Percentiles rank a stretch among this genome's conserved stretches.
Conservation (phyloP, 805 yeast genomes). For the Monosporozyma aerobia region DNA sequence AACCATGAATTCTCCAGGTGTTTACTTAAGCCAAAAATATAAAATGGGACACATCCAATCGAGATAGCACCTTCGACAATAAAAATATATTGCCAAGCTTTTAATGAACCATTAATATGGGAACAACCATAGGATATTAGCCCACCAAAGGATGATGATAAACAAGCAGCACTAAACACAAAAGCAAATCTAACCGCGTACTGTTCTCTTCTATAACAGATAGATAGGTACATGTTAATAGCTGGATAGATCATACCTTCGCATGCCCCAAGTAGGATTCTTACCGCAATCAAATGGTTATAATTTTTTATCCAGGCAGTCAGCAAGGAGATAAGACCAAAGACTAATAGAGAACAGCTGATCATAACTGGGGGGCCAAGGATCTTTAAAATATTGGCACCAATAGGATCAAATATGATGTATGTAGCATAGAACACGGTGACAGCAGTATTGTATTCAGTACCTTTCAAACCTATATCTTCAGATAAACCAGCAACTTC, state of each 20-base stretch:
- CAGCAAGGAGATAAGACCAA: conserved; percentile 36
- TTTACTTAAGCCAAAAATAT: conserved; percentile 34
- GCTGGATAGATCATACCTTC: conserved; percentile 47
- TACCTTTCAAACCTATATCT: conserved; percentile 32
- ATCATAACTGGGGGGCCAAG: conserved; percentile 32
- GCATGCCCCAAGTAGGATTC: conserved; percentile 43
- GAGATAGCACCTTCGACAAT: conserved; percentile 43
- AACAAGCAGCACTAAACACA: conserved; percentile 43
- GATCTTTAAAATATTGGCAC: conserved; percentile 31
- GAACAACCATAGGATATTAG: conserved; percentile 40
- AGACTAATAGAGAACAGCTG: conserved; percentile 26
- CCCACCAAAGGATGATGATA: conserved; percentile 53
- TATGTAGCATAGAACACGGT: conserved; percentile 42
- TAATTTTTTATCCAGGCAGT: conserved; percentile 36
- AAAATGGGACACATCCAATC: conserved; percentile 30
- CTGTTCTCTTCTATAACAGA: conserved; percentile 40
- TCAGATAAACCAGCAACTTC: conserved; percentile 42
- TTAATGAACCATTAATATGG: conserved; percentile 33
- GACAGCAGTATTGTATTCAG: conserved; percentile 36
- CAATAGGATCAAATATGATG: conserved; percentile 31
- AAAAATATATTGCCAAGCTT: conserved; percentile 44
- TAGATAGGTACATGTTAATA: conserved; percentile 38
- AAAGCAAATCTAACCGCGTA: conserved; percentile 40
- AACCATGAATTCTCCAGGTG: conserved; percentile 33
- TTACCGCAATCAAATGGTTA: conserved; percentile 36